phyloP scores from a whole-genome alignment of 2,329 filamentous ascomycete genomes.

The Aulographum hederae region DNA sequence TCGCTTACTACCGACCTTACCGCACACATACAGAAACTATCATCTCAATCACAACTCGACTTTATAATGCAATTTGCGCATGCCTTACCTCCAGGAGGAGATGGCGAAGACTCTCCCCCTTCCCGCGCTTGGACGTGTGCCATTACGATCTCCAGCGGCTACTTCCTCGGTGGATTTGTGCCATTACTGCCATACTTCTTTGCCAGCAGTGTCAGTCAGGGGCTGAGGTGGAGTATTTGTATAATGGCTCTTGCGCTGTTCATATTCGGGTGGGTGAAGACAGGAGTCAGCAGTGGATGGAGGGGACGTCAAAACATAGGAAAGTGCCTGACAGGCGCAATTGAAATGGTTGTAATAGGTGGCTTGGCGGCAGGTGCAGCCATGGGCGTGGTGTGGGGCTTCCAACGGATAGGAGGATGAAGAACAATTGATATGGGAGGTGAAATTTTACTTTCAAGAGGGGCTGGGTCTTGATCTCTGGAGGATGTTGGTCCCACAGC shows the following conservation, averaged over 20 bases:
- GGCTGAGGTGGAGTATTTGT: conserved; percentile 1
- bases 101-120: neutral
- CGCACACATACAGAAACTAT: neutral
- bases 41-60: neutral
- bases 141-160: conserved; percentile 4
- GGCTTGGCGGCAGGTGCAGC: neutral
- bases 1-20: neutral
- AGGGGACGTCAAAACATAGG: neutral
- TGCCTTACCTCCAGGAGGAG: too few relatives aligned
- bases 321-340: neutral
- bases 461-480: too few relatives aligned
- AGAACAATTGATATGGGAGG: too few relatives aligned
- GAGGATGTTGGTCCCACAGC: too few relatives aligned
- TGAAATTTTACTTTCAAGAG: too few relatives aligned
- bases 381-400: neutral
- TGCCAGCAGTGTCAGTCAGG: neutral
- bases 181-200: conserved; percentile 4
- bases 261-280: conserved; percentile 5
- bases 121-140: conserved; percentile 4
- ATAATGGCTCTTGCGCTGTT: conserved; percentile 3
- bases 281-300: neutral
- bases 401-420: too few relatives aligned
- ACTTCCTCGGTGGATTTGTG: conserved; percentile 5
- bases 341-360: neutral
- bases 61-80: conserved; percentile 5